Percentiles rank a stretch among this genome's conserved stretches.
Evolutionary conservation across 2,329 filamentous ascomycete species (phyloP).

Genomic region (Boeremia lycopersici): DNA sequence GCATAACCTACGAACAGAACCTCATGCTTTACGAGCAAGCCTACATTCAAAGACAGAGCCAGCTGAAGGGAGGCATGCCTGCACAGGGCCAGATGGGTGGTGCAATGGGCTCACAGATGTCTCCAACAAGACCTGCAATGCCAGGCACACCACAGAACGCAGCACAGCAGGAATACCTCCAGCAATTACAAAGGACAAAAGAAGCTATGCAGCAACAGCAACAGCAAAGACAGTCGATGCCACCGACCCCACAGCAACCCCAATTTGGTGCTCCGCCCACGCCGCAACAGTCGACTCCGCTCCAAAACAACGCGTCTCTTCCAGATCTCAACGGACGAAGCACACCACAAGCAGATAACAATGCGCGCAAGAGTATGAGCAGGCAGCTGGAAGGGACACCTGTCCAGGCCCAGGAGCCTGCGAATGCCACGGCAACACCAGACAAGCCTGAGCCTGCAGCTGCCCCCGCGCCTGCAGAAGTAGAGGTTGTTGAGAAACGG

Average conservation of each 20-base stretch:
- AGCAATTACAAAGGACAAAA: constrained; percentile 50
- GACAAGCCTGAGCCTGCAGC: constrained; percentile 33
- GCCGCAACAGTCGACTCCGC: constrained; percentile 50
- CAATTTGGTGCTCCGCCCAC: constrained; percentile 38
- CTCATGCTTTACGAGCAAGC: constrained; percentile 77
- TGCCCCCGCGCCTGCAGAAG: constrained; percentile 23
- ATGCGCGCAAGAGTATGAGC: constrained; percentile 45
- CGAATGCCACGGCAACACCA: constrained; percentile 37
- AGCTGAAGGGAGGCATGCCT: constrained; percentile 48
- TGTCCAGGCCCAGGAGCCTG: constrained; percentile 34
- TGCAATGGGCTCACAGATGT: constrained; percentile 38
- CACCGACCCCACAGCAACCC: constrained; percentile 49
- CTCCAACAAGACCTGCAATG: constrained; percentile 41
- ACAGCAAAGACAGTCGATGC: constrained; percentile 35
- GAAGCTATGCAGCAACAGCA: constrained; percentile 45
- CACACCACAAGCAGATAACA: constrained; percentile 52
- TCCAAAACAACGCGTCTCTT: constrained; percentile 56
- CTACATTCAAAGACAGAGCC: constrained; percentile 62
- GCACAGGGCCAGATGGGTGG: constrained; percentile 31
- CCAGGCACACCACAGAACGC: constrained; percentile 49
- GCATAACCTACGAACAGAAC: constrained; percentile 76
- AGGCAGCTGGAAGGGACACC: constrained; percentile 47
- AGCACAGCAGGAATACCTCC: constrained; percentile 55
- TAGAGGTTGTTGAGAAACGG: constrained; percentile 27
- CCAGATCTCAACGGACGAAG: constrained; percentile 52